These are phyloP conservation scores for Neofusicoccum kwambonambiense DNA, from an alignment of 2,329 filamentous ascomycete species.

Conservation along the genomic window DNA sequence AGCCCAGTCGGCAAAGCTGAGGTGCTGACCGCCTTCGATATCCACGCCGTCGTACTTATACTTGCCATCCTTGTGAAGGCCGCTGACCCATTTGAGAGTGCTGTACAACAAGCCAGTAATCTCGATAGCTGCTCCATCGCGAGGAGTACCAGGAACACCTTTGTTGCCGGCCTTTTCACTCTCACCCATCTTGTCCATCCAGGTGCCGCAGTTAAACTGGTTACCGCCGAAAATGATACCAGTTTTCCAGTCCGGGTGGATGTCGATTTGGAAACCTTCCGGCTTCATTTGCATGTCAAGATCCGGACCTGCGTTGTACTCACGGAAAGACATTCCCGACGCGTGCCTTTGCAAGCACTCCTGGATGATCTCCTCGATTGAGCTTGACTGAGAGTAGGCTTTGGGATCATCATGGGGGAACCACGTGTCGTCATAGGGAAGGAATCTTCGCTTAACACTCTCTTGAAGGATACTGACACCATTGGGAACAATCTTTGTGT, in stretches of 20 bases:
- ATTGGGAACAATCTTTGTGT: conserved; percentile 75
- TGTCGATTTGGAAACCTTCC: conserved; percentile 87
- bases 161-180: conserved; percentile 87
- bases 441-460: conserved; percentile 77
- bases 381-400: conserved; percentile 81
- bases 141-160: conserved; percentile 91
- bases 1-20: conserved; percentile 79
- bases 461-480: conserved; percentile 72
- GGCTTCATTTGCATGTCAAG: conserved; percentile 92
- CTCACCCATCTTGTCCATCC: conserved; percentile 99
- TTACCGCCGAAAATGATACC: conserved; percentile 94
- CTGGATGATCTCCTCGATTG: conserved; percentile 85
- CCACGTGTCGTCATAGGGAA: conserved; percentile 95
- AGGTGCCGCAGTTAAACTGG: conserved; percentile 93
- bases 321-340: conserved; percentile 83
- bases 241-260: conserved; percentile 86
- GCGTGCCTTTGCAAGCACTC: conserved; percentile 93
- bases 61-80: conserved; percentile 64
- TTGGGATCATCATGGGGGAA: conserved; percentile 77
- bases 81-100: conserved; percentile 74
- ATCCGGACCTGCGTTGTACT: conserved; percentile 85
- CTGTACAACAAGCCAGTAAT: conserved; percentile 94
- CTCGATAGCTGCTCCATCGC: conserved; percentile 91
- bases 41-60: conserved; percentile 75
- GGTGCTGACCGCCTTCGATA: conserved; percentile 55